phyloP scores from a whole-genome alignment of 352 stramenopile species.

The Globisporangium apiculatum region DNA sequence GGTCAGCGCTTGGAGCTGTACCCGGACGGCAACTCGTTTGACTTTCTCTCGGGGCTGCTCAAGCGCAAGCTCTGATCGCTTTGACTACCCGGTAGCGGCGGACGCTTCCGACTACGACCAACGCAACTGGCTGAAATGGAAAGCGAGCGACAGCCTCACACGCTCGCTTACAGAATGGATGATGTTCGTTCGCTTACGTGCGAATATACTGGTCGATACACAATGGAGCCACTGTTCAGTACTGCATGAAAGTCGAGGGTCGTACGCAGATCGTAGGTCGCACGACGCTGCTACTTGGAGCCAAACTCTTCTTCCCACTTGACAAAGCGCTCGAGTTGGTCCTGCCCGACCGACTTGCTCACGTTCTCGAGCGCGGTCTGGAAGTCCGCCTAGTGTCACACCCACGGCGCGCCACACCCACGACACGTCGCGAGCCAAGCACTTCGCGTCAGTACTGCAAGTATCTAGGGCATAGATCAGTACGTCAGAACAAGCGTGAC shows the following conservation, averaged over 20 bases:
- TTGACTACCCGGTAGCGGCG: too few relatives aligned
- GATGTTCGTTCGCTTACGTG: background rate
- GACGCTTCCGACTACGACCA: too few relatives aligned
- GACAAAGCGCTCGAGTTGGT: conserved; percentile 68
- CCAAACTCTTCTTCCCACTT: conserved; percentile 80
- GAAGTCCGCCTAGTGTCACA: conserved; percentile 35
- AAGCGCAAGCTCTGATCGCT: conserved; percentile 68
- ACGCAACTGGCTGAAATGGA: too few relatives aligned
- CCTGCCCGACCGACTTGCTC: conserved; percentile 71
- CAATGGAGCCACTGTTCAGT: background rate
- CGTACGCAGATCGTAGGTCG: too few relatives aligned
- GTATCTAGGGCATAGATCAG: too few relatives aligned
- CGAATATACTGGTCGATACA: background rate
- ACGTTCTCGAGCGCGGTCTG: conserved; percentile 66
- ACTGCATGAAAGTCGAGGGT: too few relatives aligned
- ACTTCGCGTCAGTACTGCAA: too few relatives aligned
- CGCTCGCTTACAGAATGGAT: too few relatives aligned
- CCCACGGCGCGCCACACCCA: too few relatives aligned
- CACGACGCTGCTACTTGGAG: conserved; percentile 43
- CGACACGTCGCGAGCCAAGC: too few relatives aligned
- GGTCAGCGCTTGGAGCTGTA: conserved; percentile 79
- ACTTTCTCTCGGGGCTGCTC: conserved; percentile 81
- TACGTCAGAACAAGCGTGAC: background rate
- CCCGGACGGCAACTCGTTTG: conserved; percentile 86
- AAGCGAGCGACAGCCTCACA: too few relatives aligned